Conservation (phyloP, 2,329 filamentous ascomycete species). For the Fusarium nanum region DNA sequence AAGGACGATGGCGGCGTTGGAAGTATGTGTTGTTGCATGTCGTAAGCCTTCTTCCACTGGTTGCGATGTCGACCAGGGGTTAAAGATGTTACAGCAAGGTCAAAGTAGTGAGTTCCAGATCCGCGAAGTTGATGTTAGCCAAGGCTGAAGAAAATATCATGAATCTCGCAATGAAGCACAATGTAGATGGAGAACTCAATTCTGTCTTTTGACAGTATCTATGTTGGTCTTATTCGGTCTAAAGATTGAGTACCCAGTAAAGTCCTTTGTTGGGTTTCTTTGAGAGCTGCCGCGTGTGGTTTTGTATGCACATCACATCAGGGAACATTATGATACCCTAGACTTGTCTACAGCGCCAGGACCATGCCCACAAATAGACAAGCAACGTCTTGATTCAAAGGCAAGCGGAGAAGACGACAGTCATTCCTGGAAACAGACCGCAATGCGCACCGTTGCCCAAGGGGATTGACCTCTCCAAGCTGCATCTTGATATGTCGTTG, state of each 20-base stretch:
- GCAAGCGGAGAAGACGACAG: conserved; percentile 21
- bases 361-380: conserved; percentile 46
- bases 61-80: neutral
- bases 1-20: conserved; percentile 60
- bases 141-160: neutral
- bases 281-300: conserved; percentile 39
- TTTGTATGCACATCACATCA: conserved; percentile 36
- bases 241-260: conserved; percentile 24
- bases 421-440: conserved; percentile 38
- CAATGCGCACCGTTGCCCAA: conserved; percentile 37
- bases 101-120: neutral
- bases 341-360: conserved; percentile 37
- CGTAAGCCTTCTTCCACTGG: conserved; percentile 10
- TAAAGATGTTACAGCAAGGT: neutral
- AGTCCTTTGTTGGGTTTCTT: conserved; percentile 44
- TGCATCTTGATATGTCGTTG: conserved; percentile 46
- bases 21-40: conserved; percentile 55
- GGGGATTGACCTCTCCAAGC: conserved; percentile 38
- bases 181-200: conserved; percentile 19
- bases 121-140: neutral
- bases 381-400: conserved; percentile 42
- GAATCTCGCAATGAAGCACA: conserved; percentile 25
- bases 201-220: conserved; percentile 40
- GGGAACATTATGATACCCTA: conserved; percentile 29
- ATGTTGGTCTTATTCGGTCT: conserved; percentile 35